Evolutionary conservation across 2,329 filamentous ascomycete species (phyloP), one percentile per base, ranked within the genome.

Genomic region (Penicillium italicum): DNA sequence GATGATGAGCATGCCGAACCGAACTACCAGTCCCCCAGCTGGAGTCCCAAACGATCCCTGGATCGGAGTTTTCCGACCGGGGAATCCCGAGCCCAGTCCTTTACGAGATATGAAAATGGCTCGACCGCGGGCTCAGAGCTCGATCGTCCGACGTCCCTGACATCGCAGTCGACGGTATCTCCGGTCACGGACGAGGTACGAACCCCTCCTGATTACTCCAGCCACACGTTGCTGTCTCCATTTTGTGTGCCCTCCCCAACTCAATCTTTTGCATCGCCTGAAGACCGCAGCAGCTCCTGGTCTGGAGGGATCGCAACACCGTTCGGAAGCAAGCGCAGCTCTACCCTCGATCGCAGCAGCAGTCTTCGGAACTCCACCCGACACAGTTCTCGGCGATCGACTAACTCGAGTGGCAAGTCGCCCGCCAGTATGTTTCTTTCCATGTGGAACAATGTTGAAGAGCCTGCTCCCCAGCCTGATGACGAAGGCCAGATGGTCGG

Each of bases 401-500:
- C 77, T 22, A 70, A 62, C 63, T 80, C 69, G 56, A 79, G 71
- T 24, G 80, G 79, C 52, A 82, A 81, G 67, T 85, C 83, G 6
- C 82, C 82, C 1, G 83, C 83, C 12, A 81, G 80, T 43, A 79
- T 78, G 18, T 85, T 83, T 60, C 72, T 85, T 24, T 80, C 81
- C n/a, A 77, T 79, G 63, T 84, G 79, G 74, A 76, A 72, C 48
- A 72, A 65, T 53, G 67, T 56, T 51, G 77, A 66, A 50, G 76
- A 73, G 55, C 68, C 67, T 64, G 74, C 66, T 50, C 73, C 66
- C 60, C 77, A 85, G 56, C 84, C 84, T 12, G 85, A 88, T 65
- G 83, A 86, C 46, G 85, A 88, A 73, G 85, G 85, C 3, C 85
- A 88, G 67, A 81, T 85, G 57, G 82, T 88, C 44, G 85, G 84